Percentiles rank a stretch among this genome's conserved stretches.
phyloP scores from a whole-genome alignment of 1,284 basidiomycete genomes.

The Ustilago lituana region DNA sequence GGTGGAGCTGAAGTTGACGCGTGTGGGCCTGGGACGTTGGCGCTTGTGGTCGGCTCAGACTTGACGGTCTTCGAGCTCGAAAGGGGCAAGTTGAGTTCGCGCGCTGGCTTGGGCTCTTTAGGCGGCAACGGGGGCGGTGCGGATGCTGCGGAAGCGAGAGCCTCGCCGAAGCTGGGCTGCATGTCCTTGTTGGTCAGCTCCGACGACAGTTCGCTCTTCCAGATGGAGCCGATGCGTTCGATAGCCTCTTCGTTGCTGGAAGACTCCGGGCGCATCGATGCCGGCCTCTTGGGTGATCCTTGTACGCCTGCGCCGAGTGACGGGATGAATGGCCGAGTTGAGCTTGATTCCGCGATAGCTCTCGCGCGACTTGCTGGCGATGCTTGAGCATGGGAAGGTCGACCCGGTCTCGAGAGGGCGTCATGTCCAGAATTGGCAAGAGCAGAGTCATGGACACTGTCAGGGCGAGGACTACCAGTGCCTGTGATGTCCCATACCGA shows the following conservation, averaged over 20 bases:
- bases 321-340: constrained; percentile 7
- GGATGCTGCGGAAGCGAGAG: constrained; percentile 25
- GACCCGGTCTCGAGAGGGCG: not conserved
- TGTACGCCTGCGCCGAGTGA: constrained; percentile 8
- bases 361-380: constrained; percentile 8
- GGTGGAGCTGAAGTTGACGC: too few relatives aligned
- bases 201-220: constrained; percentile 54
- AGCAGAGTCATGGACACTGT: constrained; percentile 19
- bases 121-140: constrained; percentile 52
- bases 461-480: constrained; percentile 6
- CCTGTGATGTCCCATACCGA: constrained; percentile 38
- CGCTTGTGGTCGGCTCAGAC: not conserved
- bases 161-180: constrained; percentile 41
- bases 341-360: constrained; percentile 9
- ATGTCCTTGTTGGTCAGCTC: constrained; percentile 33
- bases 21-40: not conserved
- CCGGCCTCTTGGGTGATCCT: constrained; percentile 18
- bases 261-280: constrained; percentile 20
- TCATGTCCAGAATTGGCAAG: constrained; percentile 21
- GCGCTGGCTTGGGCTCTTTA: constrained; percentile 23
- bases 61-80: constrained; percentile 4
- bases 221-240: constrained; percentile 46
- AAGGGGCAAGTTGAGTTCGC: not conserved
- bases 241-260: constrained; percentile 41
- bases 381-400: not conserved